Evolutionary conservation across 495 filamentous ascomycete genomes (phyloP).

Genomic region (Thermothielavioides terrestris): DNA sequence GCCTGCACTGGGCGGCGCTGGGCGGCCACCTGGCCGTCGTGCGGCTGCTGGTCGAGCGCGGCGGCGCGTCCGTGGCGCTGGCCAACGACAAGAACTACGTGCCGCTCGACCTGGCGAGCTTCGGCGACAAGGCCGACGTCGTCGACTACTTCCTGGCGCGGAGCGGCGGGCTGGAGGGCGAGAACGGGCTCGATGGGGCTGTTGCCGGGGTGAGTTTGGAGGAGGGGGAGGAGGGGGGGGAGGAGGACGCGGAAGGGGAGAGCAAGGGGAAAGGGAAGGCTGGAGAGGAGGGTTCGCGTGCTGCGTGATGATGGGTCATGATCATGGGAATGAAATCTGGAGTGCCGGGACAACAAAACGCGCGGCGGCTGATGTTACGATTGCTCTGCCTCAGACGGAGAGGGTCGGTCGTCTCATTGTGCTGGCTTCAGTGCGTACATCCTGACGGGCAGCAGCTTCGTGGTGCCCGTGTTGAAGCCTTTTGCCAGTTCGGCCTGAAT

Average conservation of each 20-base stretch:
- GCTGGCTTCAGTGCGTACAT: conserved; percentile 55
- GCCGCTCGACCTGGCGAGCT: conserved; percentile 75
- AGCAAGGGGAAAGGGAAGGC: conserved; percentile 2
- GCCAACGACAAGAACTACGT: conserved; percentile 78
- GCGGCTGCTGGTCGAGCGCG: conserved; percentile 59
- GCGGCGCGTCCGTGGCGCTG: conserved; percentile 56
- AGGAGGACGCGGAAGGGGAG: neutral
- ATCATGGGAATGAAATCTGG: neutral
- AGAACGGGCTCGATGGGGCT: conserved; percentile 32
- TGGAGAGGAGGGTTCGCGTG: neutral
- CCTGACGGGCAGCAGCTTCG: conserved; percentile 54
- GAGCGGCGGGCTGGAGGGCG: conserved; percentile 47
- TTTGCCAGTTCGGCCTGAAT: conserved; percentile 67
- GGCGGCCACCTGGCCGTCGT: conserved; percentile 78
- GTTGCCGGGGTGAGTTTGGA: conserved; percentile 18
- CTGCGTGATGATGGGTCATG: neutral
- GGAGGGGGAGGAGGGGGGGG: conserved; percentile 2
- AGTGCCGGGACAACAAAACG: neutral
- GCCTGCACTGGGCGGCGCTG: conserved; percentile 84
- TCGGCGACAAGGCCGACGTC: conserved; percentile 57
- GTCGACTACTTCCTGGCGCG: conserved; percentile 56
- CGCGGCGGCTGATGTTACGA: neutral
- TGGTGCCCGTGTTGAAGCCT: conserved; percentile 44
- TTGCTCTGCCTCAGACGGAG: no score
- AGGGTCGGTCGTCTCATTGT: no score